Percentiles rank a stretch among this genome's conserved stretches.
phyloP scores from a whole-genome alignment of 1,139 yeast species.

The Hanseniaspora uvarum region DNA sequence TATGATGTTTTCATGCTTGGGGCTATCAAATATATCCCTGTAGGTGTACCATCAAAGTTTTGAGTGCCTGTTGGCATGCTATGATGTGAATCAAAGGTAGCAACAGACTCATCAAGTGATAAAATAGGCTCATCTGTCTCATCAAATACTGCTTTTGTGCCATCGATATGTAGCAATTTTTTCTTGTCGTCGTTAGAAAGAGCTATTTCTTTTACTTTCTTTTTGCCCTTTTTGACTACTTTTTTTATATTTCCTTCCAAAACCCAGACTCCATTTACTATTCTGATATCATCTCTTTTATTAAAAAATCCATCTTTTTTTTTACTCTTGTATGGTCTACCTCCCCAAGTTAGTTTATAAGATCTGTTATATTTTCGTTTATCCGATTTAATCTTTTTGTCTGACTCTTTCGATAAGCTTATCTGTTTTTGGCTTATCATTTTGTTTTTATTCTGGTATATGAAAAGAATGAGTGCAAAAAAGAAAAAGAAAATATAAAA shows the following conservation, averaged over 20 bases:
- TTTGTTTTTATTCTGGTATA: no score
- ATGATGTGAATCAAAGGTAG: not conserved
- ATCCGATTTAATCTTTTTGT: not conserved
- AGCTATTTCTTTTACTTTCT: not conserved
- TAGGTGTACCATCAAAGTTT: not conserved
- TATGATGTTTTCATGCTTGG: slow-evolving; percentile 12
- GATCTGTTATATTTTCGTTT: slow-evolving; percentile 12
- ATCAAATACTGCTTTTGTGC: no score
- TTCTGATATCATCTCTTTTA: not conserved
- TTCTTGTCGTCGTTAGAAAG: no score
- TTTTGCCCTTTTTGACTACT: not conserved
- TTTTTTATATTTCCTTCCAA: not conserved
- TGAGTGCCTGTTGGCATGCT: not conserved
- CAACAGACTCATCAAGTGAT: slow-evolving; percentile 13
- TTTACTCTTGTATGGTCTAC: slow-evolving; percentile 16
- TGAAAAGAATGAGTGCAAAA: no score
- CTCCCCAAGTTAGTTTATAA: slow-evolving; percentile 17
- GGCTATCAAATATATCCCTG: not conserved
- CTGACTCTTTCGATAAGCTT: not conserved
- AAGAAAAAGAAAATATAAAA: not conserved
- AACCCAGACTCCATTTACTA: slow-evolving; percentile 5
- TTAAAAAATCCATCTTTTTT: slow-evolving; percentile 3
- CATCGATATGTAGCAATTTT: no score
- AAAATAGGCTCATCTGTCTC: not conserved
- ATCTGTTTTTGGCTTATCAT: not conserved